Evolutionary conservation across 208 protist species (phyloP), one percentile per base, ranked within the genome.

Genomic region (Leishmania tropica): DNA sequence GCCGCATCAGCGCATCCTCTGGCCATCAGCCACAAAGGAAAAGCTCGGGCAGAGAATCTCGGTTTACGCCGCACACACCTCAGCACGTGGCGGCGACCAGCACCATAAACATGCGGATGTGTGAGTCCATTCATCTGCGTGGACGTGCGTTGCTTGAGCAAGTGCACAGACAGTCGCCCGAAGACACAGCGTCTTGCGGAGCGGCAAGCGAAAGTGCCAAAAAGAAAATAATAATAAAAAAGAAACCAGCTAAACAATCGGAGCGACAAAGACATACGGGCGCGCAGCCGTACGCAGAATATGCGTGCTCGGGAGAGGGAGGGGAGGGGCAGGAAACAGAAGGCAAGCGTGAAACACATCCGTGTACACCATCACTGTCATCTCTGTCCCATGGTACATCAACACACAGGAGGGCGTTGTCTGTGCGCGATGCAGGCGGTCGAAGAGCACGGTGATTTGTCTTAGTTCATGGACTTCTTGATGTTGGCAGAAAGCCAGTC

Each of bases 401-500:
- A 17, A 28, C 68, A 15, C 65, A 37, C 31, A 35, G 45, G 70
- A 15, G 70, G 10, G 70, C 45, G 10, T 40, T 54, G 47, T 37
- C 47, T 51, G 45, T 48, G 70, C 28, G 37, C 6, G 21, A 37
- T 24, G 48, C 35, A 76, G 35, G 53, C 37, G 54, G 37, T 31
- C n/a, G 0, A 19, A 8, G 72, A 76, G 8, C 31, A 76, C 1
- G 19, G 11, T 31, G 2, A 28, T 0, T 24, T 28, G 19, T 17
- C 53, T 76, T 92, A 96, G 71, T 93, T 89, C 83, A 91, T 92
- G 1, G 84, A 88, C 81, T 96, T 96, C 78, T 96, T 97, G 79
- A 98, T 94, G 74, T 96, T 96, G 64, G 81, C 88, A 17, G 94
- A 92, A 42, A 98, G 87, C 96, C 96, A 99, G 83, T 99, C 95